phyloP scores from a whole-genome alignment of 2,329 filamentous ascomycete genomes.

The Pseudogymnoascus sp. region DNA sequence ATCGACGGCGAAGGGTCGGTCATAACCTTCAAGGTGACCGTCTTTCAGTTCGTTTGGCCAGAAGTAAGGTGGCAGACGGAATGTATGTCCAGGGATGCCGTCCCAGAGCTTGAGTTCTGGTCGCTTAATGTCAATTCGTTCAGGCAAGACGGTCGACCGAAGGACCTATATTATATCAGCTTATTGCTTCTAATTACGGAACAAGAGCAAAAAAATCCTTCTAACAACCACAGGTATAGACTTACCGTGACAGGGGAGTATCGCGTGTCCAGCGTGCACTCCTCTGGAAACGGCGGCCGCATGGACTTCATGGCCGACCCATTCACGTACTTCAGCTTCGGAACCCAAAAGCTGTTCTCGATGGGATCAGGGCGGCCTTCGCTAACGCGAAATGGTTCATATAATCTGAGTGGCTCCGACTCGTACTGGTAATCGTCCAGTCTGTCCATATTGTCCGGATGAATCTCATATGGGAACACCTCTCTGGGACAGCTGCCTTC shows the following conservation, averaged over 20 bases:
- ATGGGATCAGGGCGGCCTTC: background rate
- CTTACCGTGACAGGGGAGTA: background rate
- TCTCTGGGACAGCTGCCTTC: background rate
- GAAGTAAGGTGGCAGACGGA: slow-evolving; percentile 2
- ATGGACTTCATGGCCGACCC: background rate
- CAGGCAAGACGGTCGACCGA: background rate
- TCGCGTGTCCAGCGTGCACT: background rate
- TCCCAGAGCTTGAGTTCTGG: slow-evolving; percentile 1
- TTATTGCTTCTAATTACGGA: background rate
- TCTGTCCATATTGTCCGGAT: background rate
- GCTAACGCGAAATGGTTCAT: background rate
- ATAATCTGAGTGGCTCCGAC: background rate
- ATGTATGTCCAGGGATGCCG: background rate
- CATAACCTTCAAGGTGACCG: background rate
- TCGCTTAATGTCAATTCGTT: background rate
- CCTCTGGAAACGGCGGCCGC: background rate
- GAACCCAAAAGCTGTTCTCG: slow-evolving; percentile 8
- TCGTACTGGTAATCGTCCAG: background rate
- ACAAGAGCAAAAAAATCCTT: background rate
- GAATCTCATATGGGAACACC: background rate
- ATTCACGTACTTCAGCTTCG: slow-evolving; percentile 2
- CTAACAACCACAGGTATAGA: background rate
- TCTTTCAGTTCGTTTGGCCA: background rate
- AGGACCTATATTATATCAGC: background rate
- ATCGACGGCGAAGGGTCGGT: background rate